Conservation (phyloP, 306 rosid species). For the Dalbergia cultrata region DNA sequence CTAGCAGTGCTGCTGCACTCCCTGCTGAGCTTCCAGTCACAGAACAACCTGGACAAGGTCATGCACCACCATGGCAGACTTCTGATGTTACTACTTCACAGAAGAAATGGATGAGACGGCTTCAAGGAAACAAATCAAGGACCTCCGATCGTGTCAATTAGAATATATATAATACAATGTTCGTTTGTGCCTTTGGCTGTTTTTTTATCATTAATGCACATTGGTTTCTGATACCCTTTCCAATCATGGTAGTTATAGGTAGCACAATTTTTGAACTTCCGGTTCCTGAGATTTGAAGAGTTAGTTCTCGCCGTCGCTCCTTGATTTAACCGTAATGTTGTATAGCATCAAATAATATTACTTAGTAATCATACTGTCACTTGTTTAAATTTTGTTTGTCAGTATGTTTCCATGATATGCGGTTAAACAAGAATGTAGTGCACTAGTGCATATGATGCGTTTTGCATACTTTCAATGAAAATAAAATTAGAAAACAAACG, state of each 20-base stretch:
- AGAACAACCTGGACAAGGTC: conserved; percentile 51
- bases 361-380: too few species aligned
- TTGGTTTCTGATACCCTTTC: conserved; percentile 41
- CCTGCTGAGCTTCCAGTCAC: conserved; percentile 90
- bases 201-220: conserved; percentile 2
- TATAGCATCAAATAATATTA: too few species aligned
- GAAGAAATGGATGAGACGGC: conserved; percentile 87
- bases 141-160: conserved; percentile 49
- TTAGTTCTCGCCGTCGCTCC: conserved; percentile 15
- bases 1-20: conserved; percentile 95
- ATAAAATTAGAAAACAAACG: background rate
- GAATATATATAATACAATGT: conserved; percentile 13
- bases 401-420: background rate
- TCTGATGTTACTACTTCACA: conserved; percentile 62
- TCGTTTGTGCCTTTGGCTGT: conserved; percentile 41
- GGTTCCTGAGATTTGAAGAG: conserved; percentile 40
- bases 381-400: background rate
- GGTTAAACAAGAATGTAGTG: background rate
- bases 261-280: conserved; percentile 47
- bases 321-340: too few species aligned
- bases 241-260: conserved; percentile 44
- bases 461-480: background rate
- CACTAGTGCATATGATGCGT: background rate
- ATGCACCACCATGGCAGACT: conserved; percentile 42
- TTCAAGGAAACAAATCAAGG: conserved; percentile 65